Percentiles rank a stretch among this genome's conserved stretches.
phyloP scores from a whole-genome alignment of 2,329 filamentous ascomycete species.

The Dactylellina cionopaga region DNA sequence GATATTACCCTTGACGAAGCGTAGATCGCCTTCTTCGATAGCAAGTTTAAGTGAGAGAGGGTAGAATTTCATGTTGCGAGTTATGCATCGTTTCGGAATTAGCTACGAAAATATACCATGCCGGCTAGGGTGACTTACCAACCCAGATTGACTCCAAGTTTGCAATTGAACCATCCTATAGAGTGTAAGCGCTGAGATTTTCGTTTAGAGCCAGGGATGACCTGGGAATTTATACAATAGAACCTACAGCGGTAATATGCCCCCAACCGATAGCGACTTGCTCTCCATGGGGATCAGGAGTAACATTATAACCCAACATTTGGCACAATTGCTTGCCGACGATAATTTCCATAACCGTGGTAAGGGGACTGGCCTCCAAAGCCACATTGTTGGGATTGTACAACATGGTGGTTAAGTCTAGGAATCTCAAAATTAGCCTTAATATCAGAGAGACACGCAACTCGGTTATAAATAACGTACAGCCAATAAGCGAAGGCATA shows the following conservation, averaged over 20 bases:
- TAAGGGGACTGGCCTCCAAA: constrained; percentile 64
- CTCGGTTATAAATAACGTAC: background rate
- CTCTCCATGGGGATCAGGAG: constrained; percentile 53
- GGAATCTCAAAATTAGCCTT: constrained; percentile 54
- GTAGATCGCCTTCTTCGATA: constrained; percentile 56
- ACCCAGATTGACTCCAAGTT: constrained; percentile 65
- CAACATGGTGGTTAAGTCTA: constrained; percentile 64
- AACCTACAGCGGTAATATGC: constrained; percentile 59
- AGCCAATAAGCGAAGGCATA: constrained; percentile 47
- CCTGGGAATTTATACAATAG: background rate
- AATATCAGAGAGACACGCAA: constrained; percentile 56
- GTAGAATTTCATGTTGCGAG: constrained; percentile 65
- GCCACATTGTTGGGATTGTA: constrained; percentile 66
- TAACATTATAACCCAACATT: constrained; percentile 63
- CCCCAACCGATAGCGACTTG: constrained; percentile 61
- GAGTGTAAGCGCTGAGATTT: constrained; percentile 58
- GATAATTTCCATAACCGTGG: constrained; percentile 63
- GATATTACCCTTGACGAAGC: constrained; percentile 56
- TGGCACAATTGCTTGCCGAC: constrained; percentile 64
- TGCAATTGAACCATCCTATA: constrained; percentile 62
- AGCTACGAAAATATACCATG: background rate
- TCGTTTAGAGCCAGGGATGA: background rate
- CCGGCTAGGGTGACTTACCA: constrained; percentile 30
- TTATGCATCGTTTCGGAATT: constrained; percentile 54
- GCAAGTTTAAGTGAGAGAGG: constrained; percentile 61